These are phyloP conservation scores for Cystobasidium tubakii DNA, from an alignment of 768 basidiomycete genomes.

Conservation along the genomic window DNA sequence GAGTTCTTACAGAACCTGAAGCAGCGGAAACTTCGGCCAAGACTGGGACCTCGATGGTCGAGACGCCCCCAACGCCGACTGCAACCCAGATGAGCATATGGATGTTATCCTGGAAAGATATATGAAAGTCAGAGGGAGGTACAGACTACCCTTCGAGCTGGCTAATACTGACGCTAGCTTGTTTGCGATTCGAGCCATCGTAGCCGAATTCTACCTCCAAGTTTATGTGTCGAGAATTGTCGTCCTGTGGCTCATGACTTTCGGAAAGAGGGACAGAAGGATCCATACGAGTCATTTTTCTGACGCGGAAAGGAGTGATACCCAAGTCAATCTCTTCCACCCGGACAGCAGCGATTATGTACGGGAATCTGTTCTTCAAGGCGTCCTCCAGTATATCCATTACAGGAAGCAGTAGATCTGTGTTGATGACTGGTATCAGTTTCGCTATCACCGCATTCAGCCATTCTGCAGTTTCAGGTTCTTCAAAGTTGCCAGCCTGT, in stretches of 20 bases:
- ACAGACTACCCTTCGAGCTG: not conserved
- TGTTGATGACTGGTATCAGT: conserved; percentile 21
- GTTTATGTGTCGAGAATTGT: conserved; percentile 21
- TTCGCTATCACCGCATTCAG: conserved; percentile 21
- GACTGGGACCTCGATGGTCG: conserved; percentile 18
- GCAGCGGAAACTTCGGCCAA: conserved; percentile 19
- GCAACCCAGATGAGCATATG: conserved; percentile 29
- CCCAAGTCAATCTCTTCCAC: conserved; percentile 30
- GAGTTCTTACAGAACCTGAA: conserved; percentile 18
- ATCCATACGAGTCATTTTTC: conserved; percentile 24
- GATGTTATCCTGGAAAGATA: conserved; percentile 10
- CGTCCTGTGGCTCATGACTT: conserved; percentile 6
- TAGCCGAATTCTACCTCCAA: conserved; percentile 31
- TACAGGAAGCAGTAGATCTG: conserved; percentile 24
- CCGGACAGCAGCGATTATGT: conserved; percentile 16
- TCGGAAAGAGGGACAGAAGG: conserved; percentile 12
- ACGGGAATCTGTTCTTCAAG: conserved; percentile 18
- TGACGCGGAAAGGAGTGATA: conserved; percentile 1
- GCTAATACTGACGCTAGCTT: conserved; percentile 17
- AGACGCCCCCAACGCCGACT: not conserved
- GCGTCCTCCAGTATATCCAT: conserved; percentile 31
- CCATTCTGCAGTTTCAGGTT: conserved; percentile 28
- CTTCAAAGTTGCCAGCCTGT: not conserved
- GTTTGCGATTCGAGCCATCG: conserved; percentile 6
- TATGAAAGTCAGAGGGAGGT: not conserved